Conservation (phyloP, 805 yeast species). For the Candida maltosa region DNA sequence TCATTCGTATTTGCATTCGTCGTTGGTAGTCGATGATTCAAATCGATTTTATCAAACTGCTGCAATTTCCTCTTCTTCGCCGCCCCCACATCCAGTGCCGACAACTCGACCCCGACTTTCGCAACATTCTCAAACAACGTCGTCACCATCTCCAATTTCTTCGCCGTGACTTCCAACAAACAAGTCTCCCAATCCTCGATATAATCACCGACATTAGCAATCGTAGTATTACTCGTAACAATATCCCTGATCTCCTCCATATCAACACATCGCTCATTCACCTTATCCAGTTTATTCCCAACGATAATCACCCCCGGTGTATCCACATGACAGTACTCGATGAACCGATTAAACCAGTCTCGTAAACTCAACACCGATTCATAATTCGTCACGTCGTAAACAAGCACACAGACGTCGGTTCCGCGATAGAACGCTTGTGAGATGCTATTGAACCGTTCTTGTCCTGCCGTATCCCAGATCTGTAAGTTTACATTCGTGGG, state of each 20-base stretch:
- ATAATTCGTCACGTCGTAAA: conserved; percentile 52
- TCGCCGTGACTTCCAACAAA: conserved; percentile 31
- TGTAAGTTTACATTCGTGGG: conserved; percentile 41
- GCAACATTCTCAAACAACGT: conserved; percentile 36
- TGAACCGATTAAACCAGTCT: conserved; percentile 47
- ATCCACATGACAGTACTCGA: conserved; percentile 45
- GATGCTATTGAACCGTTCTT: conserved; percentile 46
- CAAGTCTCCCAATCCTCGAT: conserved; percentile 33
- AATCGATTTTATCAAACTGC: conserved; percentile 30
- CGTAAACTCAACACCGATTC: conserved; percentile 46
- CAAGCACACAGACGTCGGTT: conserved; percentile 51
- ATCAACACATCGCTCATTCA: conserved; percentile 32
- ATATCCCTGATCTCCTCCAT: conserved; percentile 32
- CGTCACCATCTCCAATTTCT: conserved; percentile 27
- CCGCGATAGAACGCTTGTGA: conserved; percentile 58
- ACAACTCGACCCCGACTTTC: conserved; percentile 24
- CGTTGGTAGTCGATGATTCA: no score
- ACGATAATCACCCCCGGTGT: conserved; percentile 49
- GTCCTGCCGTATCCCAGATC: conserved; percentile 53
- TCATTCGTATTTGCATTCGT: neutral
- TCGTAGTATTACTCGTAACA: conserved; percentile 17
- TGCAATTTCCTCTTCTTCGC: conserved; percentile 14
- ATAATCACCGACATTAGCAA: conserved; percentile 20
- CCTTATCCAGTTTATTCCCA: conserved; percentile 49
- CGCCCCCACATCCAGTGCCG: conserved; percentile 6